Evolutionary conservation across 495 filamentous ascomycete genomes (phyloP).

Genomic region (Penicillium manginii): DNA sequence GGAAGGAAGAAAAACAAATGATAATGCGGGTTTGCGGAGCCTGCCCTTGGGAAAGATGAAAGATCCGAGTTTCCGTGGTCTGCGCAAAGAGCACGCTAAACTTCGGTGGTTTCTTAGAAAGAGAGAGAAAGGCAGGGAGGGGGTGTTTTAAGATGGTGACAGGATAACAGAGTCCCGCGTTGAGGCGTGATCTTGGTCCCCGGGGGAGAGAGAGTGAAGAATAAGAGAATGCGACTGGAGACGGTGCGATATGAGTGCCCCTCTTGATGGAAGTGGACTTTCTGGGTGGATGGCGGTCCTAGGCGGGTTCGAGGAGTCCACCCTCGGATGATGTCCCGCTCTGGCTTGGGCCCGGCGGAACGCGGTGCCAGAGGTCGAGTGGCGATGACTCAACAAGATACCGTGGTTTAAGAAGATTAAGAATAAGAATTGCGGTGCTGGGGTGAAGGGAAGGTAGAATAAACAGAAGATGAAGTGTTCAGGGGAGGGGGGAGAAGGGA

Average conservation of each 20-base stretch:
- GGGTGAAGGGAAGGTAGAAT: background rate
- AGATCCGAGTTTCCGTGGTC: slow-evolving; percentile 42
- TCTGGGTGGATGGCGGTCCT: slow-evolving; percentile 41
- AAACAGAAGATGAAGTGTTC: background rate
- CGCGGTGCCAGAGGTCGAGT: slow-evolving; percentile 31
- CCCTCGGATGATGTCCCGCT: slow-evolving; percentile 53
- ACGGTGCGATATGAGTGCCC: slow-evolving; percentile 42
- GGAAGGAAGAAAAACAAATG: slow-evolving; percentile 37
- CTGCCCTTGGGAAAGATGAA: slow-evolving; percentile 2
- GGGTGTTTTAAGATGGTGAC: slow-evolving; percentile 28
- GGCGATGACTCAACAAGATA: slow-evolving; percentile 8
- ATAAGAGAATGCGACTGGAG: slow-evolving; percentile 39
- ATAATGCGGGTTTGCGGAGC: slow-evolving; percentile 1
- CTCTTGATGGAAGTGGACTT: slow-evolving; percentile 44
- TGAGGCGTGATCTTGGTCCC: slow-evolving; percentile 45
- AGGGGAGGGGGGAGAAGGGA: background rate
- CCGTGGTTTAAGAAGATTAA: no score
- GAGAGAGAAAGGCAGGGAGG: background rate
- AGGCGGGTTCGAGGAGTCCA: slow-evolving; percentile 42
- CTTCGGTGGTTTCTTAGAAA: slow-evolving; percentile 36
- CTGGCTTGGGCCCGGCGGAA: slow-evolving; percentile 36
- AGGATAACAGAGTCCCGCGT: slow-evolving; percentile 37
- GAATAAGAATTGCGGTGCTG: background rate
- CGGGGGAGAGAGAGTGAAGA: slow-evolving; percentile 40
- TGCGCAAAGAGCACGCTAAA: slow-evolving; percentile 46